phyloP scores from a whole-genome alignment of 352 stramenopile species.

The Pilasporangium apinafurcum region DNA sequence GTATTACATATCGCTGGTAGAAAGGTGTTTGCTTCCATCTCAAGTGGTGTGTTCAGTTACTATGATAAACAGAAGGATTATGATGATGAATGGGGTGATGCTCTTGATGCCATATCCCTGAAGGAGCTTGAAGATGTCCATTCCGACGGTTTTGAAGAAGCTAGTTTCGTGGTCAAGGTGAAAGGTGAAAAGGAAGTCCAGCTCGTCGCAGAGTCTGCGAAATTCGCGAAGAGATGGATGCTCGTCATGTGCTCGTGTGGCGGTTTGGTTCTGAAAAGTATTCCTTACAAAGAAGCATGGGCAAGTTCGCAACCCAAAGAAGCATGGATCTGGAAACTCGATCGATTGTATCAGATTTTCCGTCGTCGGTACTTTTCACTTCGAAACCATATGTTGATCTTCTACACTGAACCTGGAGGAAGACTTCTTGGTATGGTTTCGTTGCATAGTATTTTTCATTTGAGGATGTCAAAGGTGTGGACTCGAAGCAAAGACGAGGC shows the following conservation, averaged over 20 bases:
- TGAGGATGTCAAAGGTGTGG: constrained; percentile 79
- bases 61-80: constrained; percentile 81
- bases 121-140: constrained; percentile 75
- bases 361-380: constrained; percentile 77
- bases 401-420: constrained; percentile 62
- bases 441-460: constrained; percentile 71
- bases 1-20: constrained; percentile 45
- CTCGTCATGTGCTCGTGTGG: constrained; percentile 85
- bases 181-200: constrained; percentile 64
- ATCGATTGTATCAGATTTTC: constrained; percentile 83
- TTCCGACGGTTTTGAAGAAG: constrained; percentile 59
- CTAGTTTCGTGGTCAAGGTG: constrained; percentile 76
- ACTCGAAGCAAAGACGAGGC: constrained; percentile 49
- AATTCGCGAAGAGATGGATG: constrained; percentile 81
- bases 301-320: constrained; percentile 75
- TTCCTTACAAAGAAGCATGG: constrained; percentile 57
- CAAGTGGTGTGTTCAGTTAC: constrained; percentile 82
- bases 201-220: constrained; percentile 60
- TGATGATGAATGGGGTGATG: constrained; percentile 79
- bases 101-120: constrained; percentile 75
- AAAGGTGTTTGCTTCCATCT: constrained; percentile 71
- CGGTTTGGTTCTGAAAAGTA: constrained; percentile 68
- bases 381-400: constrained; percentile 79
- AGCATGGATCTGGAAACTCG: constrained; percentile 85
- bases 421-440: constrained; percentile 72